Percentiles rank a stretch among this genome's conserved stretches.
Conservation (phyloP, 2,329 filamentous ascomycete species). For the Neofusicoccum laricinum region DNA sequence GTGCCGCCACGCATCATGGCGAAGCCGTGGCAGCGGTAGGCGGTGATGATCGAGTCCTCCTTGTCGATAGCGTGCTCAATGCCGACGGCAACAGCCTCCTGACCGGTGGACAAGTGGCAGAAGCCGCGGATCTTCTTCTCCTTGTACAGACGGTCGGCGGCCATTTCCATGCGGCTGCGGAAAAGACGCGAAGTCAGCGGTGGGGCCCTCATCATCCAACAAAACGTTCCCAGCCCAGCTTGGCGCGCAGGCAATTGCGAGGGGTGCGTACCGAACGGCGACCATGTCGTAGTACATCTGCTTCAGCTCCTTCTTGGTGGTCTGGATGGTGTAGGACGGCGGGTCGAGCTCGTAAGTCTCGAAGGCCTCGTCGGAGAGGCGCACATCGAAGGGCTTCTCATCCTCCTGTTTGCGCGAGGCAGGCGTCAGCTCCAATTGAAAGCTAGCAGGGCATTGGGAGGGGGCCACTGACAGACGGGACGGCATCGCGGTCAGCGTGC, state of each 20-base stretch:
- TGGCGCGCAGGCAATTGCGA: background rate
- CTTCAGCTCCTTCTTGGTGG: conserved; percentile 97
- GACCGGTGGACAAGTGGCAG: conserved; percentile 96
- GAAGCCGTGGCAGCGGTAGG: conserved; percentile 98
- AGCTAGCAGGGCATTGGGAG: background rate
- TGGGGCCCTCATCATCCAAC: conserved; percentile 14
- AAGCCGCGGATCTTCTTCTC: conserved; percentile 99
- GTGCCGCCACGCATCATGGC: conserved; percentile 92
- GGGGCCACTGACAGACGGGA: conserved; percentile 52
- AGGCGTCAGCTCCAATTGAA: conserved; percentile 5
- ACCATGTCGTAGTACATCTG: conserved; percentile 99
- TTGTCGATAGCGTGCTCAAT: conserved; percentile 95
- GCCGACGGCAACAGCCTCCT: conserved; percentile 94
- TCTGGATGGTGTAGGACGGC: conserved; percentile 85
- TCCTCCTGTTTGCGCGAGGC: conserved; percentile 62
- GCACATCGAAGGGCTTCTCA: conserved; percentile 87
- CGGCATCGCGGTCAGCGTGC: conserved; percentile 75
- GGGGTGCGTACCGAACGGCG: conserved; percentile 68
- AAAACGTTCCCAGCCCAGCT: background rate
- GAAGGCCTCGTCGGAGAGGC: conserved; percentile 96
- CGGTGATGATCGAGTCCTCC: conserved; percentile 91
- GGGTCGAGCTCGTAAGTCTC: conserved; percentile 99
- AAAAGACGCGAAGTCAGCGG: conserved; percentile 9
- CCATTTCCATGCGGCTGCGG: conserved; percentile 97
- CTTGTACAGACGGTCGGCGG: conserved; percentile 97